Conservation (phyloP, 1,139 yeast genomes). For the Yamadazyma dendronema region DNA sequence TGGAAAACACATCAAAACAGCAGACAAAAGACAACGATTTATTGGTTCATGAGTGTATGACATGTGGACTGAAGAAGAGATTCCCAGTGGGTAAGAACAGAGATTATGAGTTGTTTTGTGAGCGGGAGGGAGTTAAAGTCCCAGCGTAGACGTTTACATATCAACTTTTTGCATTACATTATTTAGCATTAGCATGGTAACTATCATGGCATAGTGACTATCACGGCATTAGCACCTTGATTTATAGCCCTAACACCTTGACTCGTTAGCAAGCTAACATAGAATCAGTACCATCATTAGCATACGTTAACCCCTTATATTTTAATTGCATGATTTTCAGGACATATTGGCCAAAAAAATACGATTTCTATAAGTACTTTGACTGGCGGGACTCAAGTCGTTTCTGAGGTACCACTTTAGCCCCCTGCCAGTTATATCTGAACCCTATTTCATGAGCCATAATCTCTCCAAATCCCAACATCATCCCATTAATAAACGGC, state of each 20-base stretch:
- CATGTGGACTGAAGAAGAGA: slow-evolving; percentile 26
- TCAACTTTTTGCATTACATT: too few relatives aligned
- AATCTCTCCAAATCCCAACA: slow-evolving; percentile 96
- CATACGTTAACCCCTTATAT: too few relatives aligned
- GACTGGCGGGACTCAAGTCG: slow-evolving; percentile 23
- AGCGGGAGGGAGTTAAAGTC: slow-evolving; percentile 20
- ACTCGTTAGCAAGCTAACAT: too few relatives aligned
- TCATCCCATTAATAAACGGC: slow-evolving; percentile 91
- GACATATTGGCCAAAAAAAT: too few relatives aligned
- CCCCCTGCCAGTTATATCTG: slow-evolving; percentile 75
- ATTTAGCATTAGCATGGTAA: not conserved
- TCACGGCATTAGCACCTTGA: too few relatives aligned
- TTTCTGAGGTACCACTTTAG: slow-evolving; percentile 51
- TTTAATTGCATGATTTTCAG: too few relatives aligned
- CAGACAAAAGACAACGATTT: slow-evolving; percentile 31
- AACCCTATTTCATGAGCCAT: slow-evolving; percentile 92
- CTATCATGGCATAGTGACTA: not conserved
- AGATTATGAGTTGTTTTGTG: slow-evolving; percentile 28
- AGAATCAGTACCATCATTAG: too few relatives aligned
- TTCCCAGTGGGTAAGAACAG: slow-evolving; percentile 36
- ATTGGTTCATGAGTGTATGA: slow-evolving; percentile 26
- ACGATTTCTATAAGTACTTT: slow-evolving; percentile 3
- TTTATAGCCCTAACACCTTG: too few relatives aligned
- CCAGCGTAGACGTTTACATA: slow-evolving; percentile 12
- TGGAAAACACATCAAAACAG: slow-evolving; percentile 27